Evolutionary conservation across 1,139 yeast genomes (phyloP).

Genomic region (Petasospora fabianii): DNA sequence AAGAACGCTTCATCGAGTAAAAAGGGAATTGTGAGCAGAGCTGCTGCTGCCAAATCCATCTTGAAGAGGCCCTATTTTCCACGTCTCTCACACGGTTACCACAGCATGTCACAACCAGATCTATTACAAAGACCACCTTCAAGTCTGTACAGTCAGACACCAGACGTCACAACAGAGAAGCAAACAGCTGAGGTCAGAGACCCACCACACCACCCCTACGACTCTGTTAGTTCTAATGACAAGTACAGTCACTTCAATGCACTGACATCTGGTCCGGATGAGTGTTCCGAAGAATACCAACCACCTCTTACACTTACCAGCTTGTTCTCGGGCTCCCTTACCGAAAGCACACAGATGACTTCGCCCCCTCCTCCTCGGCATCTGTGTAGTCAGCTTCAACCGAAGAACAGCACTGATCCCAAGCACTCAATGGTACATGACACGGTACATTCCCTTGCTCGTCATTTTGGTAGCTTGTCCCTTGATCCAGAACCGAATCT

Average conservation of each 20-base stretch:
- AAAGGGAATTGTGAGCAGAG: no score
- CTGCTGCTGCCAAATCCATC: slow-evolving; percentile 2
- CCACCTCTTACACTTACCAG: slow-evolving; percentile 1
- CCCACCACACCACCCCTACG: not conserved
- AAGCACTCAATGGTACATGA: not conserved
- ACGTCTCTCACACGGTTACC: not conserved
- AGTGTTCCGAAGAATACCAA: not conserved
- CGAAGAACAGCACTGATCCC: not conserved
- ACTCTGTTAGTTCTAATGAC: not conserved
- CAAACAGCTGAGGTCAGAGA: not conserved
- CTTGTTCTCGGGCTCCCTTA: slow-evolving; percentile 1
- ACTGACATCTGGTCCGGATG: not conserved
- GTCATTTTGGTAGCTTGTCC: not conserved
- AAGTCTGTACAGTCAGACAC: slow-evolving; percentile 11
- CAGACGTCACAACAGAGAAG: slow-evolving; percentile 7
- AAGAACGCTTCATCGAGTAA: not conserved
- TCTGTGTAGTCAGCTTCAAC: no score
- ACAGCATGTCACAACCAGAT: slow-evolving; percentile 2
- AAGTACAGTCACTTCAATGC: not conserved
- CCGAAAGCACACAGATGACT: not conserved
- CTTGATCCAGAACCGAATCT: not conserved
- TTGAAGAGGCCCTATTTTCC: slow-evolving; percentile 2
- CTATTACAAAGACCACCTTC: slow-evolving; percentile 8
- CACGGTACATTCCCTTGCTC: slow-evolving; percentile 1
- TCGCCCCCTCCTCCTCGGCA: no score